A percentile compares a stretch with the other conserved stretches of the same genome.
Evolutionary conservation across 2,329 filamentous ascomycete genomes (phyloP).

Genomic region (Ophiostoma montium): DNA sequence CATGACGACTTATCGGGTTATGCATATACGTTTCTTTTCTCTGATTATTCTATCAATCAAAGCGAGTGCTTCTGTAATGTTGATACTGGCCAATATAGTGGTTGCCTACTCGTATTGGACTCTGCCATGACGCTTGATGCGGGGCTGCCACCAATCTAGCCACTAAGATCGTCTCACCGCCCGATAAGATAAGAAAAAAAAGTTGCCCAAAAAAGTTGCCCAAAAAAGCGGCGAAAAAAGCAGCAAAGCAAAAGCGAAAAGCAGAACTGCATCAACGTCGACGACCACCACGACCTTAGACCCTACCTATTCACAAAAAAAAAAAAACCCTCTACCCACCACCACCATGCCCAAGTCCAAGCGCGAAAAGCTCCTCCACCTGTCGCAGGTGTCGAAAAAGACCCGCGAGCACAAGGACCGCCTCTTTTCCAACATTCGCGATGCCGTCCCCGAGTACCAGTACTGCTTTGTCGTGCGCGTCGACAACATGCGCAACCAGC

Average conservation of each 20-base stretch:
- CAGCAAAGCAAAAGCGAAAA: background rate
- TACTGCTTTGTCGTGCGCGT: slow-evolving; percentile 88
- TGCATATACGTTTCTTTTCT: too few species aligned
- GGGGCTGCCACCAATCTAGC: too few species aligned
- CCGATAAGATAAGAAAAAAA: slow-evolving; percentile 14
- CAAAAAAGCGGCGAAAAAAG: slow-evolving; percentile 5
- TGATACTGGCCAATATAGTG: too few species aligned
- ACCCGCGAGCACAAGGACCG: slow-evolving; percentile 79
- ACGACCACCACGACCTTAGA: background rate
- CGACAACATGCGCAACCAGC: slow-evolving; percentile 96
- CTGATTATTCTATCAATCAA: background rate
- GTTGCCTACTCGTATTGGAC: too few species aligned
- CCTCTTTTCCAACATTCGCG: slow-evolving; percentile 78
- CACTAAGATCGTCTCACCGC: background rate
- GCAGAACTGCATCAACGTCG: background rate
- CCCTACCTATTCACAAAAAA: background rate
- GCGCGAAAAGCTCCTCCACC: slow-evolving; percentile 75
- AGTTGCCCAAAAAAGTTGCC: slow-evolving; percentile 2
- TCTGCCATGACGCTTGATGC: too few species aligned
- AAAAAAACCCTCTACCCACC: background rate
- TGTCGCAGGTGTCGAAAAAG: slow-evolving; percentile 88
- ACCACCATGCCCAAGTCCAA: slow-evolving; percentile 86
- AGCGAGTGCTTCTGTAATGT: too few species aligned
- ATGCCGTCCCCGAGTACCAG: slow-evolving; percentile 71
- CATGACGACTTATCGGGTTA: too few species aligned